Evolutionary conservation across 306 rosid species (phyloP).

Genomic region (Datisca glomerata): DNA sequence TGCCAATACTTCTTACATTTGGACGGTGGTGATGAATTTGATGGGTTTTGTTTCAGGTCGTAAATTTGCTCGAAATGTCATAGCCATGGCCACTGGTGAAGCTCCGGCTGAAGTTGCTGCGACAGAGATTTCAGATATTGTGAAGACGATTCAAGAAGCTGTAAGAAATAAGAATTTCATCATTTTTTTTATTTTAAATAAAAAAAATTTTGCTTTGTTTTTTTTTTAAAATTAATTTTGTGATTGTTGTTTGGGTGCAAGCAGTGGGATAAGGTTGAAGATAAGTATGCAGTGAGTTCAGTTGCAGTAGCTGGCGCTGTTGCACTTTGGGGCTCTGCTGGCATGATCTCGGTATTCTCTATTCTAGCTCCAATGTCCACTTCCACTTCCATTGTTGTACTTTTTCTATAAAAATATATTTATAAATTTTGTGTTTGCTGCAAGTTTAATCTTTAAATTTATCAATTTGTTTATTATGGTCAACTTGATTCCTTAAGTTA

Average conservation of each 20-base stretch:
- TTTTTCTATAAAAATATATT: too few relatives aligned
- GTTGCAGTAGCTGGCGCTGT: constrained; percentile 46
- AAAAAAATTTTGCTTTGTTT: neutral
- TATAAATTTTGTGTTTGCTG: too few relatives aligned
- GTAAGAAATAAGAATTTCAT: constrained; percentile 29
- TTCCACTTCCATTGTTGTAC: neutral
- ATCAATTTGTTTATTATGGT: too few relatives aligned
- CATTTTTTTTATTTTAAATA: too few relatives aligned
- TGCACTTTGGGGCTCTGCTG: constrained; percentile 60
- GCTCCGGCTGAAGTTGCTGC: constrained; percentile 62
- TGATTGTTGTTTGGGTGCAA: constrained; percentile 8
- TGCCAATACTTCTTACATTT: neutral
- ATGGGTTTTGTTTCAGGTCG: constrained; percentile 32
- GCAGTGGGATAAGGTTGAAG: constrained; percentile 92
- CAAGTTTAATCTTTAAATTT: too few relatives aligned
- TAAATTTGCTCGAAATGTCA: constrained; percentile 63
- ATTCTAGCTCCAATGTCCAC: neutral
- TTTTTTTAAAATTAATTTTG: neutral
- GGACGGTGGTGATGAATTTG: too few relatives aligned
- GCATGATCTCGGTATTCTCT: constrained; percentile 56
- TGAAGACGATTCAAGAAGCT: constrained; percentile 51
- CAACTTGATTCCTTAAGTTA: too few relatives aligned
- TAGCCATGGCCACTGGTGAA: constrained; percentile 89
- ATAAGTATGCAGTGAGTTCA: constrained; percentile 78
- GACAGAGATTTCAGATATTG: constrained; percentile 54